Base-by-base conservation (phyloP, 495 filamentous ascomycete genomes). In the Hypoxylon perforatum region DNA sequence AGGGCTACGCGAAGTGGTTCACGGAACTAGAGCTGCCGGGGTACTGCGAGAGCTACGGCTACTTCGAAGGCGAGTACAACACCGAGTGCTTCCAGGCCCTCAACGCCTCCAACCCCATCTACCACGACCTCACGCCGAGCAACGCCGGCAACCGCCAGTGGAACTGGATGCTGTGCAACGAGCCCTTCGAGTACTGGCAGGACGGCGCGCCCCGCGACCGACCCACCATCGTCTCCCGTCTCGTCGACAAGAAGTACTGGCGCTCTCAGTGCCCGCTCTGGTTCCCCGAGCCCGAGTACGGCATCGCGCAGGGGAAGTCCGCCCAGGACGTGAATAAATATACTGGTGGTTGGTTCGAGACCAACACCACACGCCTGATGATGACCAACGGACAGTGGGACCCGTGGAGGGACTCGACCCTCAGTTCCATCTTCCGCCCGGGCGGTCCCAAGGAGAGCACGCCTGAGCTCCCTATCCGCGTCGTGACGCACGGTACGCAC, bases 141-240 rank as follows among this genome's bases (percentile, higher is more conserved):
- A 90, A 90, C 72, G 62, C 63, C 6, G 68, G 75, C 42, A 77
- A 90, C 73, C 76, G 85, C 12, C 88, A 90, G 60, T 91, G 87
- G 88, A 73, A 79, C 61, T 90, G 85, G 86, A 78, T 90, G 71
- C 75, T 87, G 36, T 89, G 88, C 78, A 90, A 90, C 70, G 86
- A 90, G 75, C 87, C 88, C 33, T 70, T 87, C 51, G 83, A 77
- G 63, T 86, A 80, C 63, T 88, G 86, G 86, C 85, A 87, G 65
- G 81, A 73, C 46, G 85, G 83, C 35, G 83, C 87, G 4, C 87
- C 87, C 1, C 25, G 63, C 7, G 65, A 65, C 51, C 65, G 58
- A 0, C 57, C 73, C 8, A 78, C 62, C 51, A 74, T 90, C 30
- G 84, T 89, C 45, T 90, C 87, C 15, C 82, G 86, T 17, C 78